These are phyloP conservation scores for Fragaria ananassa DNA, from an alignment of 306 rosid genomes.

Conservation along the genomic window DNA sequence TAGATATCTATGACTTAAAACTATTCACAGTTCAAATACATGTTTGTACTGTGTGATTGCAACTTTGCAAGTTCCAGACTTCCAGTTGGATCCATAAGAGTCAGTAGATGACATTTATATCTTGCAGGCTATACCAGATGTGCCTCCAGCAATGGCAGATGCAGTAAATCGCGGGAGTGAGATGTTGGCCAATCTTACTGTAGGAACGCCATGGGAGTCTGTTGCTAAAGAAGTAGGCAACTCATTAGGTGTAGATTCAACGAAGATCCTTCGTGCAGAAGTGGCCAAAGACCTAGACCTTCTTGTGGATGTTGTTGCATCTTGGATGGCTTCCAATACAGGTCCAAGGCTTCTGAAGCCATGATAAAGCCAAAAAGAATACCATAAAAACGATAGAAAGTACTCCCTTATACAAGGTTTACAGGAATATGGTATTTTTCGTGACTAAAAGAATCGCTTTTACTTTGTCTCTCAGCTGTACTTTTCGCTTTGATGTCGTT, in stretches of 20 bases:
- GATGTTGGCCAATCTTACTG: constrained; percentile 64
- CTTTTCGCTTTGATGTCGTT: too few relatives aligned
- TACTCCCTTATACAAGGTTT: not conserved
- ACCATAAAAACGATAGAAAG: not conserved
- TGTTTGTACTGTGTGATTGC: not conserved
- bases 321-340: constrained; percentile 78
- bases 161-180: constrained; percentile 94
- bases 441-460: not conserved
- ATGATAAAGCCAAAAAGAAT: not conserved
- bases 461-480: too few relatives aligned
- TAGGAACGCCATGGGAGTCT: constrained; percentile 89
- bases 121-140: constrained; percentile 83
- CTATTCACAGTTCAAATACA: not conserved
- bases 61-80: not conserved
- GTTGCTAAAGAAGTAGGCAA: constrained; percentile 91
- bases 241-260: constrained; percentile 71
- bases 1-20: not conserved
- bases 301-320: constrained; percentile 71
- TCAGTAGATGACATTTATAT: constrained; percentile 4
- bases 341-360: constrained; percentile 65
- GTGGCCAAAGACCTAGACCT: constrained; percentile 66
- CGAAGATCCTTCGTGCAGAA: constrained; percentile 51
- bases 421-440: not conserved
- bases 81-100: not conserved
- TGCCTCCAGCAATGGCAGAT: constrained; percentile 93